These are phyloP conservation scores for Penstemon newberryi DNA, from an alignment of 257 asterid species.

Conservation along the genomic window DNA sequence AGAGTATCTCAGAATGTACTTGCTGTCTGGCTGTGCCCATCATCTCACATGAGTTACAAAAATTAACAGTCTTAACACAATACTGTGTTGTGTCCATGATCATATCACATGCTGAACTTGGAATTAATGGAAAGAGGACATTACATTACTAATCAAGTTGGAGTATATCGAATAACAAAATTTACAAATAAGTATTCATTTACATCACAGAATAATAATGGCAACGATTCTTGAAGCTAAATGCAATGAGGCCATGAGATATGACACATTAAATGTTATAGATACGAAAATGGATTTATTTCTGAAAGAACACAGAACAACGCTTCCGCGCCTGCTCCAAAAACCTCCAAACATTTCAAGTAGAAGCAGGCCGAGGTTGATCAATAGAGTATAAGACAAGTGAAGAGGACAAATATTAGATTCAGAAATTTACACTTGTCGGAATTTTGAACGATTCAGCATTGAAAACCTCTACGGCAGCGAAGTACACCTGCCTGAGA, in stretches of 20 bases:
- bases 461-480: conserved; percentile 40
- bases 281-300: not conserved
- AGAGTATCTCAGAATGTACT: not conserved
- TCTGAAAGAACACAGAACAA: not conserved
- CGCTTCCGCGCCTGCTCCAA: conserved; percentile 21
- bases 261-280: conserved; percentile 23
- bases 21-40: not conserved
- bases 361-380: conserved; percentile 58
- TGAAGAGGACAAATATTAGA: too few species aligned
- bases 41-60: not conserved
- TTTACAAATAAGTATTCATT: conserved; percentile 36
- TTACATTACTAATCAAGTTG: conserved; percentile 12
- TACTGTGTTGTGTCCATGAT: not conserved
- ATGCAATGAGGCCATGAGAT: conserved; percentile 23
- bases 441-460: conserved; percentile 28
- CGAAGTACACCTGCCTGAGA: conserved; percentile 45
- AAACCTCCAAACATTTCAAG: conserved; percentile 27
- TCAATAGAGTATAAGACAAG: conserved; percentile 17
- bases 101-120: not conserved
- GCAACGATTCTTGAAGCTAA: conserved; percentile 27
- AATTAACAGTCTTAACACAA: too few species aligned
- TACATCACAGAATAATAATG: conserved; percentile 31
- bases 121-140: not conserved
- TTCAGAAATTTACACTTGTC: too few species aligned
- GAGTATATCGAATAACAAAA: conserved; percentile 23